Evolutionary conservation across 2,329 filamentous ascomycete species (phyloP).

Genomic region (Clonostachys rosea): DNA sequence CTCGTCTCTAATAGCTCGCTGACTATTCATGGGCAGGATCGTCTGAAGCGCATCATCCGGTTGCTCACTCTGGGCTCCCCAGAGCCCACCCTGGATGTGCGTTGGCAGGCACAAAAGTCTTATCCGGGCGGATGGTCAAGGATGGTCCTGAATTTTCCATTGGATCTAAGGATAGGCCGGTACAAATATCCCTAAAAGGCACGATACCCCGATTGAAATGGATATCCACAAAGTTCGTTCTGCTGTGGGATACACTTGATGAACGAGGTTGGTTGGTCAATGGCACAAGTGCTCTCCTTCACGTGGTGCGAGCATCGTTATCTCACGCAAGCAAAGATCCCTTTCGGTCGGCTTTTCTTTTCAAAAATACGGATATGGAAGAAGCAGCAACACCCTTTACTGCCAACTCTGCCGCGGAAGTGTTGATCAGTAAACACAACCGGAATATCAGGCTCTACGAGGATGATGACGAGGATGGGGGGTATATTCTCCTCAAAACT

Average conservation of each 20-base stretch:
- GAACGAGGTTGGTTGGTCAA: neutral
- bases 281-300: neutral
- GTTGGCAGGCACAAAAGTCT: too few relatives aligned
- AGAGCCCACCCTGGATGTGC: too few relatives aligned
- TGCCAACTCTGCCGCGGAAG: neutral
- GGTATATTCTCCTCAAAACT: neutral
- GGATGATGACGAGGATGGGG: neutral
- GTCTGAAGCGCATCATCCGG: too few relatives aligned
- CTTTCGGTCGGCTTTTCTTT: neutral
- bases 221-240: neutral
- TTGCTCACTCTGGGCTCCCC: too few relatives aligned
- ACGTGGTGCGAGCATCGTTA: neutral
- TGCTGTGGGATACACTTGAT: neutral
- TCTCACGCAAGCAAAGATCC: neutral
- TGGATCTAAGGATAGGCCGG: neutral
- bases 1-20: neutral
- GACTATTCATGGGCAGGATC: too few relatives aligned
- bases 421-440: neutral
- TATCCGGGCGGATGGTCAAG: neutral
- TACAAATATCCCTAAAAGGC: too few relatives aligned
- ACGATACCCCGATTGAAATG: neutral
- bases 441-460: neutral
- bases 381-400: neutral
- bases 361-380: neutral
- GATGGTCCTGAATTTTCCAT: neutral